Evolutionary conservation across 208 protist species (phyloP).

Genomic region (Herpetomonas tarakana): DNA sequence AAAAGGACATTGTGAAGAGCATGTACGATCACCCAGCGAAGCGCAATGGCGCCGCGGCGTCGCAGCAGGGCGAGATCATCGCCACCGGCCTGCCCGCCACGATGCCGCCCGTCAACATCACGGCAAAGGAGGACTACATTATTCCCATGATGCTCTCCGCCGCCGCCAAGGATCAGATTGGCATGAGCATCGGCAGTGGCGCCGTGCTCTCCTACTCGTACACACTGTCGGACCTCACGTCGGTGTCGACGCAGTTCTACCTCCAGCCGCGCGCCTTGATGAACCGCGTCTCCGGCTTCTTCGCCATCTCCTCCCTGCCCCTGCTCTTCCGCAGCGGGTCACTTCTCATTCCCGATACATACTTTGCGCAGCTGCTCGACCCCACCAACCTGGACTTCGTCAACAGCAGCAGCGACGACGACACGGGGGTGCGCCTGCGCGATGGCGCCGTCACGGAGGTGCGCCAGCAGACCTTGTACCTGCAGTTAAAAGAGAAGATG

Average conservation of each 20-base stretch:
- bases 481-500: slow-evolving; percentile 45
- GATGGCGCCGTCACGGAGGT: slow-evolving; percentile 27
- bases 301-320: slow-evolving; percentile 62
- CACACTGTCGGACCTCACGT: slow-evolving; percentile 1
- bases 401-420: background rate
- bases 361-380: slow-evolving; percentile 49
- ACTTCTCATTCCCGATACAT: slow-evolving; percentile 61
- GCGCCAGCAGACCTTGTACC: slow-evolving; percentile 52
- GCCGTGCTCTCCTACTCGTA: slow-evolving; percentile 53
- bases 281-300: slow-evolving; percentile 84
- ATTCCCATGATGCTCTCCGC: slow-evolving; percentile 38
- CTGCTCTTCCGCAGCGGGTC: slow-evolving; percentile 29
- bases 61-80: slow-evolving; percentile 7
- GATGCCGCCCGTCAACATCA: background rate
- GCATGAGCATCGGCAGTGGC: slow-evolving; percentile 16
- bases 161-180: slow-evolving; percentile 27
- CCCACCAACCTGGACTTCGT: slow-evolving; percentile 37
- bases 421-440: slow-evolving; percentile 1
- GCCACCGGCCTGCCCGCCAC: slow-evolving; percentile 15
- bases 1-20: slow-evolving; percentile 56
- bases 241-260: slow-evolving; percentile 32
- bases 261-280: slow-evolving; percentile 71
- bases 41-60: background rate
- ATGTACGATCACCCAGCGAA: slow-evolving; percentile 43
- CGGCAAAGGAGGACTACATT: slow-evolving; percentile 14